Base-by-base conservation (phyloP, 192 early-diverging fungal species). In the Gorgonomyces haynaldii region DNA sequence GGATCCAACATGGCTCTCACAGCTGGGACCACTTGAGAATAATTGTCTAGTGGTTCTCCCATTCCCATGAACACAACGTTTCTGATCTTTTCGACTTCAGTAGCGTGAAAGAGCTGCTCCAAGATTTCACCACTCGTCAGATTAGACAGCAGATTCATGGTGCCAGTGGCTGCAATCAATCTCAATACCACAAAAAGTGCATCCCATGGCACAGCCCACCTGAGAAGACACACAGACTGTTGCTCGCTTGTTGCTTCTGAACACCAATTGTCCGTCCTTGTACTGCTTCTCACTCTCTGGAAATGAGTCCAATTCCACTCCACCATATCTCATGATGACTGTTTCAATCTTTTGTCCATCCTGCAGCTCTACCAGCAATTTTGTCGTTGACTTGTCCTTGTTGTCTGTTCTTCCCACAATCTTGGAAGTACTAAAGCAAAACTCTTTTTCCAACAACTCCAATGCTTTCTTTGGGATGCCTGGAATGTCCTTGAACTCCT, bases 91-190 rank as follows among this genome's bases (percentile, higher is more conserved):
- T 74, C 71, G 26, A 66, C 49, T 19, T 62, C 39, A 45, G 62
- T 69, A 17, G 71, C 71, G 37, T 74, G 71, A 58, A 42, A 50
- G 1, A 77, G 51, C 53, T 77, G 74, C 39, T 77, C 74, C 7
- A 77, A 21, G 15, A 76, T 76, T 54, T 76, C 72, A 12, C 68
- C 72, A 41, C 61, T 49, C 0, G 68, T 60, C 22, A 76, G 36
- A 53, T 71, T 69, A 7, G 65, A 53, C n/a, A 71, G 45, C 16
- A 71, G 54, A 6, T 65, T 68, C 72, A 76, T 76, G 5, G 72
- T 76, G 19, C 72, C 72, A 13, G 72, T 76, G 4, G 68, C 69
- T 77, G 42, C 74, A 77, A 3, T 59, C 74, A 69, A 77, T 77
- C 9, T 62, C 64, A 46, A n/a, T 21, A 4, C 39, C 69, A 52